Conservation (phyloP, 1,139 yeast species). For the Blastobotrys arbuscula region DNA sequence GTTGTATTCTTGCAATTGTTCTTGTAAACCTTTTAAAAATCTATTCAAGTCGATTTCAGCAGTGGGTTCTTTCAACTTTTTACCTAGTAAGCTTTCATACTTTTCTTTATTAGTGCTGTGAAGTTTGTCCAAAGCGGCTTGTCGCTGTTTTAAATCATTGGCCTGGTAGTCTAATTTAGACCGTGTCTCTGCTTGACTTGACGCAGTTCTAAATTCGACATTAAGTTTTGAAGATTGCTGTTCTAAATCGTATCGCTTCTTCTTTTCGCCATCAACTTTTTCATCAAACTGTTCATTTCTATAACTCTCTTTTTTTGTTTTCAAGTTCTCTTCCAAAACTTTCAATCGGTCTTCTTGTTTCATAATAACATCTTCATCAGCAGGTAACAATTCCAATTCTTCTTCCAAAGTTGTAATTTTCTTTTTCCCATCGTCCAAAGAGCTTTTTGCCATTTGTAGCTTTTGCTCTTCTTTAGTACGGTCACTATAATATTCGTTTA, state of each 20-base stretch:
- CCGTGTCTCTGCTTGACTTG: slow-evolving; percentile 53
- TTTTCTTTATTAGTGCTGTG: background rate
- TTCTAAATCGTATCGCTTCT: slow-evolving; percentile 43
- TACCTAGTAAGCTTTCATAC: slow-evolving; percentile 7
- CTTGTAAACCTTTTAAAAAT: slow-evolving; percentile 12
- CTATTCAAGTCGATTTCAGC: slow-evolving; percentile 17
- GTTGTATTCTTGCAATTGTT: background rate
- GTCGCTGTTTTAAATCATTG: slow-evolving; percentile 35
- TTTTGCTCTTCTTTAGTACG: slow-evolving; percentile 43
- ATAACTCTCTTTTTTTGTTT: slow-evolving; percentile 6
- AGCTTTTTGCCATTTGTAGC: slow-evolving; percentile 36
- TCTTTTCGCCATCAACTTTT: slow-evolving; percentile 40
- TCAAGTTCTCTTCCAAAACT: slow-evolving; percentile 32
- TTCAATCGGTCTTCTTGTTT: slow-evolving; percentile 37
- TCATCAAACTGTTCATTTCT: slow-evolving; percentile 34
- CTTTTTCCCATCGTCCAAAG: slow-evolving; percentile 31
- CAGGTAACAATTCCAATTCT: slow-evolving; percentile 36
- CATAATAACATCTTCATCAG: slow-evolving; percentile 41
- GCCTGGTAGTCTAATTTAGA: slow-evolving; percentile 46
- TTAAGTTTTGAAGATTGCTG: slow-evolving; percentile 50
- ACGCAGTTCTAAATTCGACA: slow-evolving; percentile 45
- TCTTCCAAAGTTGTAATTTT: slow-evolving; percentile 36
- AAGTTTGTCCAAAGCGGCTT: slow-evolving; percentile 25
- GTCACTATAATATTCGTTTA: slow-evolving; percentile 35
- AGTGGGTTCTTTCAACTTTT: slow-evolving; percentile 1